These are phyloP conservation scores for Lomentospora prolificans DNA, from an alignment of 2,329 filamentous ascomycete species.

Conservation along the genomic window DNA sequence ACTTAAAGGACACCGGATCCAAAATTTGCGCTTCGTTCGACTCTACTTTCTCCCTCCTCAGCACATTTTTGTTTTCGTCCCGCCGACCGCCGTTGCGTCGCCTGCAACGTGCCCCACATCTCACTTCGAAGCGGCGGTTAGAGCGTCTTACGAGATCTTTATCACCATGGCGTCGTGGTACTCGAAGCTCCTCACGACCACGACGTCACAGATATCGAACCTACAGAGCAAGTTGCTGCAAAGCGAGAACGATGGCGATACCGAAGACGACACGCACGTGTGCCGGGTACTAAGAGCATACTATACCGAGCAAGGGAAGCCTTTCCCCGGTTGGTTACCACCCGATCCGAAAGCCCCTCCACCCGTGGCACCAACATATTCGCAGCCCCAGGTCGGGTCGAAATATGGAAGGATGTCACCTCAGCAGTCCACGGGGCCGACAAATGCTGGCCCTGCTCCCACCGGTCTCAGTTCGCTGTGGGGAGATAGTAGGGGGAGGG, in stretches of 20 bases:
- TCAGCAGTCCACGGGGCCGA: conserved; percentile 16
- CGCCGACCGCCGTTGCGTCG: neutral
- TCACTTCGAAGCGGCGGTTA: neutral
- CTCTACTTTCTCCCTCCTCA: neutral
- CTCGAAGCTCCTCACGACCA: conserved; percentile 59
- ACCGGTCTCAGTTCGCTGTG: conserved; percentile 46
- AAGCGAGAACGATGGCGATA: conserved; percentile 58
- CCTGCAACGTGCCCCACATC: too few relatives aligned
- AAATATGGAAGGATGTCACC: conserved; percentile 40
- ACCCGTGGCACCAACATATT: conserved; percentile 42
- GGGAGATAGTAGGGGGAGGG: conserved; percentile 29
- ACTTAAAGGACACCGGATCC: neutral
- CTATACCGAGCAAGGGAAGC: conserved; percentile 78
- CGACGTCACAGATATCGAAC: conserved; percentile 54
- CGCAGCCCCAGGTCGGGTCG: conserved; percentile 40
- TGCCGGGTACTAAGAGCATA: conserved; percentile 87
- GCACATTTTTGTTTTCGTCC: neutral
- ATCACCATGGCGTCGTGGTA: conserved; percentile 68
- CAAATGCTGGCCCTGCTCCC: conserved; percentile 4
- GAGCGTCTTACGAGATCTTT: neutral
- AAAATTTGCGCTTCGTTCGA: neutral
- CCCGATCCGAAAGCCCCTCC: conserved; percentile 69
- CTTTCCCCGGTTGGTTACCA: conserved; percentile 79
- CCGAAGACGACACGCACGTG: conserved; percentile 87
- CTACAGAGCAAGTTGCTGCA: conserved; percentile 60